Base-by-base conservation (phyloP, 192 early-diverging fungal species). In the Podila horticola region DNA sequence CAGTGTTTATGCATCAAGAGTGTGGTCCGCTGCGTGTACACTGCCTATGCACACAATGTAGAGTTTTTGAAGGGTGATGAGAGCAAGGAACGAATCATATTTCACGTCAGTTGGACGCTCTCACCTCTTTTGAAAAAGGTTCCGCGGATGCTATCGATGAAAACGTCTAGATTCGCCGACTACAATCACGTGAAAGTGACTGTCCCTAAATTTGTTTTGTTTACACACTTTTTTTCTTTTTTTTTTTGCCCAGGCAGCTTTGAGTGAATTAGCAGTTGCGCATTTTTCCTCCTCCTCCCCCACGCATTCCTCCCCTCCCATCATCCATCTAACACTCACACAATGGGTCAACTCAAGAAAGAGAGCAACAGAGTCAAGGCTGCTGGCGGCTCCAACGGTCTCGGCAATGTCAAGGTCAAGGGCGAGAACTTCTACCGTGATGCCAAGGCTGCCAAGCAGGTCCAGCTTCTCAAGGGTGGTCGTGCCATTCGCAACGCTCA, bases 341-440 rank as follows among this genome's bases (percentile, higher is more conserved):
- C 55, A 20, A 91, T 91, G 90, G 90, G 90, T 67, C 84, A 90
- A 76, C 67, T 86, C 26, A 91, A 89, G 81, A 88, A 89, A 67
- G 90, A 91, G 79, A 88, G 87, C 74, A 86, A 84, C 58, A 84
- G 89, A 85, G 83, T 87, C 20, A 66, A 81, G 33, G 71, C 68
- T 52, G 63, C 84, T 22, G 81, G 84, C 12, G 82, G 67, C 49
- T 71, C 74, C 7, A 85, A 86, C 45, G 86, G 87, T 17, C 79
- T 76, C 31, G 89, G 88, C 45, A 95, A 95, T 83, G 79, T 93
- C 55, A 89, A 90, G 79, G 90, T 95, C 64, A 99, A 99, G 88
- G 98, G 98, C 60, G 96, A 97, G 79, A 99, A 99, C 89, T 99
- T 98, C 86, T 99, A 99, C 91, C 90, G 96, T 66, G 98, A 99